These are phyloP conservation scores for Kwoniella mangroviensis DNA, from an alignment of 768 basidiomycete species.

Conservation along the genomic window DNA sequence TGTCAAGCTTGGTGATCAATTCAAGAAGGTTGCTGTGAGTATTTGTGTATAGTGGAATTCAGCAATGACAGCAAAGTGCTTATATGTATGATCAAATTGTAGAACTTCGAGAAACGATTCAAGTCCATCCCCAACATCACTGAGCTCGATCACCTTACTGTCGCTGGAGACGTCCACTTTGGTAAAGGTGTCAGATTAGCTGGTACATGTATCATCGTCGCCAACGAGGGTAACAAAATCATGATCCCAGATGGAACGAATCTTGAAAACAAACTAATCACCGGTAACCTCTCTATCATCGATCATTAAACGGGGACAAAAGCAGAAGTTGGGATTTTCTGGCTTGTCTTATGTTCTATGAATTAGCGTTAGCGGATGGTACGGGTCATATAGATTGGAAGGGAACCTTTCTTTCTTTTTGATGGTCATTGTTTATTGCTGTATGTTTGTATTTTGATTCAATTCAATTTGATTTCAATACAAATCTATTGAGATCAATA, in stretches of 20 bases:
- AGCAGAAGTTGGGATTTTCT: background rate
- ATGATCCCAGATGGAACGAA: conserved; percentile 82
- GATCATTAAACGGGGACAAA: conserved; percentile 56
- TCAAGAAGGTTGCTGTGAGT: conserved; percentile 77
- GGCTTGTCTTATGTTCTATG: background rate
- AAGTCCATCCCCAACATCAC: conserved; percentile 88
- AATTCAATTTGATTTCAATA: background rate
- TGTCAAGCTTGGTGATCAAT: conserved; percentile 93
- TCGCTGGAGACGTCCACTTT: conserved; percentile 88
- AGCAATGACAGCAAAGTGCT: background rate
- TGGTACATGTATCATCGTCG: conserved; percentile 87
- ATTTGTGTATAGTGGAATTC: background rate
- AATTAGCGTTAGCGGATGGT: background rate
- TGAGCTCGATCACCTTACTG: conserved; percentile 92
- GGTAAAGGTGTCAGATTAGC: conserved; percentile 75
- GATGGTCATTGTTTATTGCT: background rate
- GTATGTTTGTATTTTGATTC: background rate
- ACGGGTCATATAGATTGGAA: background rate
- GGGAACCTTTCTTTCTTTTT: background rate
- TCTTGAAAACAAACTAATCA: conserved; percentile 64
- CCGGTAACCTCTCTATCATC: conserved; percentile 84
- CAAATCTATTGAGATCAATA: background rate
- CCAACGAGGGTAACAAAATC: conserved; percentile 80
- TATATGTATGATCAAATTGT: conserved; percentile 50
- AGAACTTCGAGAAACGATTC: conserved; percentile 89